phyloP scores from a whole-genome alignment of 345 rosid genomes.

The Adansonia digitata region DNA sequence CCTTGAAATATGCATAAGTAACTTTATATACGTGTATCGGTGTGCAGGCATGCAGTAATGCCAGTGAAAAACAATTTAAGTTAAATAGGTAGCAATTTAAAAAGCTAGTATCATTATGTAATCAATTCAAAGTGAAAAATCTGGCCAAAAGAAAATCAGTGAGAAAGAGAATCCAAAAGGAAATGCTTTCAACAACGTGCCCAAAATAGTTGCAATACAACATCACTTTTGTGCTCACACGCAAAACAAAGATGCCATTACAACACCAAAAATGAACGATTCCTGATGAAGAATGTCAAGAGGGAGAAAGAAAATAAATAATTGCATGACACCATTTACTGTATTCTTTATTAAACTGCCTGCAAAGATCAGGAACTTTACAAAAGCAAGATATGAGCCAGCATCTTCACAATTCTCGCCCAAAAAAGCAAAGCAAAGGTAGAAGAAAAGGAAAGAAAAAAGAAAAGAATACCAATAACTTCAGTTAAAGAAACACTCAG shows the following conservation, averaged over 20 bases:
- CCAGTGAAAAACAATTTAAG: neutral
- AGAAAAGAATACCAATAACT: conserved; percentile 27
- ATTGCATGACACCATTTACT: conserved; percentile 6
- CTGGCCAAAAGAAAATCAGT: neutral
- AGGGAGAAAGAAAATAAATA: neutral
- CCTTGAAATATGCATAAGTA: neutral
- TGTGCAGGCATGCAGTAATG: no score
- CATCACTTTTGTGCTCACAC: neutral
- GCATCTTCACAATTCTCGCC: conserved; percentile 19
- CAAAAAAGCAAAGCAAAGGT: conserved; percentile 20
- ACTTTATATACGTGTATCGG: neutral
- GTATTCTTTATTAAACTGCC: conserved; percentile 34
- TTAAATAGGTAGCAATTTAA: neutral
- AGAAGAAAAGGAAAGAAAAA: conserved; percentile 15
- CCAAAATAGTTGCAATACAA: neutral
- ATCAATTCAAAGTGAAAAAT: neutral
- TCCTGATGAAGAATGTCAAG: neutral
- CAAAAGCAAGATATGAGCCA: conserved; percentile 38
- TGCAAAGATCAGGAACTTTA: conserved; percentile 40
- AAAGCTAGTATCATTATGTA: neutral
- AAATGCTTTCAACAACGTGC: neutral
- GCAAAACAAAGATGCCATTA: neutral
- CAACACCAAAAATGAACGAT: neutral
- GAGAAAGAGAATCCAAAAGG: neutral
- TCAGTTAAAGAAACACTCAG: conserved; percentile 25